These are phyloP conservation scores for Blepharisma stoltei DNA, from an alignment of 73 alveolate species.

Conservation along the genomic window DNA sequence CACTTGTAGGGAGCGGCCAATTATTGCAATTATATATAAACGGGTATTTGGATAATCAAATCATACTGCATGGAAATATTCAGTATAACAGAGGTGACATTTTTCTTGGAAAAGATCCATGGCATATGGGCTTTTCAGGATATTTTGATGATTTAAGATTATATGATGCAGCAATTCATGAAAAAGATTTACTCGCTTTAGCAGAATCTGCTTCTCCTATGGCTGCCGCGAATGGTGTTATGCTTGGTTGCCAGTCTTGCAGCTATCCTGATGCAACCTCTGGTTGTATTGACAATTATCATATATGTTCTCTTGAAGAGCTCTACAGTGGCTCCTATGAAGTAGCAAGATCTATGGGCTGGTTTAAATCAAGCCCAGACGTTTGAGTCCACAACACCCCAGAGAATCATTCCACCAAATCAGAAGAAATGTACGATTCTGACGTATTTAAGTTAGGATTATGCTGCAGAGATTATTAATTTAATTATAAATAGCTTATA, in stretches of 20 bases:
- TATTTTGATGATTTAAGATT: conserved; percentile 21
- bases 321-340: background rate
- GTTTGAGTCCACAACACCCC: background rate
- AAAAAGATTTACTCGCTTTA: background rate
- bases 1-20: conserved; percentile 15
- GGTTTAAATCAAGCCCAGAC: background rate
- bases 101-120: conserved; percentile 25
- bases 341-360: conserved; percentile 22
- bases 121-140: conserved; percentile 21
- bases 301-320: conserved; percentile 25
- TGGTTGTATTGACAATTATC: background rate
- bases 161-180: conserved; percentile 9
- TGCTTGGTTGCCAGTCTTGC: conserved; percentile 22
- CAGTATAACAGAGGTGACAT: conserved; percentile 21
- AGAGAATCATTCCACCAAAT: background rate
- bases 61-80: background rate
- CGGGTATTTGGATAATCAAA: background rate
- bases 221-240: background rate
- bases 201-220: background rate
- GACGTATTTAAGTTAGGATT: conserved; percentile 17
- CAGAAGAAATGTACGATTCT: conserved; percentile 25
- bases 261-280: background rate
- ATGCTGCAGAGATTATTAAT: conserved; percentile 27
- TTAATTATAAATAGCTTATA: background rate
- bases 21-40: background rate